These are phyloP conservation scores for Erythrophleum fordii DNA, from an alignment of 306 rosid species.

Conservation along the genomic window DNA sequence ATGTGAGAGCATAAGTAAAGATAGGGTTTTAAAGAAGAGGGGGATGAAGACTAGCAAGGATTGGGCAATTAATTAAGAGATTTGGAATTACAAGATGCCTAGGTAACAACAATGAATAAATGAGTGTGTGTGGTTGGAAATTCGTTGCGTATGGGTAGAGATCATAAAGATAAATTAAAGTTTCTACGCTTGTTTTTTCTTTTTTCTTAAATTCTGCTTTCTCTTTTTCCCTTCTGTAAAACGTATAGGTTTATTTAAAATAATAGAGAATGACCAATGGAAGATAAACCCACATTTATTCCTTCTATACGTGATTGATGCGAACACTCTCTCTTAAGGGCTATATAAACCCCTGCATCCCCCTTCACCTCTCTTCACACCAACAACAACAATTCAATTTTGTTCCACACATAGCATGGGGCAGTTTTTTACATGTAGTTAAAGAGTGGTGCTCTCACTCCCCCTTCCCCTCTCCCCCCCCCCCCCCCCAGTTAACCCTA, in stretches of 20 bases:
- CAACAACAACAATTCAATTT: slow-evolving; percentile 35
- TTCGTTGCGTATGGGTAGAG: slow-evolving; percentile 50
- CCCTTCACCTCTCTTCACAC: slow-evolving; percentile 45
- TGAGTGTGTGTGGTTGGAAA: slow-evolving; percentile 41
- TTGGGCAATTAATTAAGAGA: slow-evolving; percentile 38
- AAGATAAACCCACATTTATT: slow-evolving; percentile 72
- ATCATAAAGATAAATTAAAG: slow-evolving; percentile 55
- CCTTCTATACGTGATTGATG: slow-evolving; percentile 61
- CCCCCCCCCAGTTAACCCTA: not conserved
- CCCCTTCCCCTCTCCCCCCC: not conserved
- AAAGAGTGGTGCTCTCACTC: not conserved
- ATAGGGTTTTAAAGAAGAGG: slow-evolving; percentile 28
- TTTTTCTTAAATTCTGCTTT: slow-evolving; percentile 35
- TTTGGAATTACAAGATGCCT: slow-evolving; percentile 70
- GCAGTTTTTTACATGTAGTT: not conserved
- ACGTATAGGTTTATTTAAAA: slow-evolving; percentile 44
- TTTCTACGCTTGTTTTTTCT: slow-evolving; percentile 37
- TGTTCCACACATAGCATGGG: slow-evolving; percentile 23
- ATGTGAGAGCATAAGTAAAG: not conserved
- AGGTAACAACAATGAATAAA: slow-evolving; percentile 57
- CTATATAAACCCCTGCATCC: slow-evolving; percentile 60
- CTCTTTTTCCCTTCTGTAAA: slow-evolving; percentile 43
- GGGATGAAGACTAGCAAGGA: slow-evolving; percentile 31
- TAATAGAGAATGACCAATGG: slow-evolving; percentile 49
- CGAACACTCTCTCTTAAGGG: slow-evolving; percentile 36